Evolutionary conservation across 768 basidiomycete species (phyloP).

Genomic region (Rhodotorula kratochvilovae): DNA sequence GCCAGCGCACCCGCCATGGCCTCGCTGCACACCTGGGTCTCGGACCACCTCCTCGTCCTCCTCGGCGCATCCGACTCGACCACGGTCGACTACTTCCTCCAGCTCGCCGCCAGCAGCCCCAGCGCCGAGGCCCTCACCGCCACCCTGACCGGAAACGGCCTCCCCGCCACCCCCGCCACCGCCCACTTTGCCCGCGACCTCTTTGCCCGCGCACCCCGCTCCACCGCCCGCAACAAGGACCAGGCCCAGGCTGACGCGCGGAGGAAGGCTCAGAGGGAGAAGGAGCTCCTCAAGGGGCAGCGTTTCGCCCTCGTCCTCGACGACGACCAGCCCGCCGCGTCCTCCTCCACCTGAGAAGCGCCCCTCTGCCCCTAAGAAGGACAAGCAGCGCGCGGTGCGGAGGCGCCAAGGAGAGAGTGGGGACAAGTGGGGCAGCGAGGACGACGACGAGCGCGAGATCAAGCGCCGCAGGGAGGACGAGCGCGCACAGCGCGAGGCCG

Average conservation of each 20-base stretch:
- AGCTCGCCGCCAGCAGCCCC: slow-evolving; percentile 54
- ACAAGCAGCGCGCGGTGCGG: too few relatives aligned
- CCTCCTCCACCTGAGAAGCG: slow-evolving; percentile 4
- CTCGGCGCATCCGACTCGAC: slow-evolving; percentile 40
- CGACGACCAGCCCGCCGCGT: slow-evolving; percentile 54
- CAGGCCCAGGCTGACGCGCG: slow-evolving; percentile 52
- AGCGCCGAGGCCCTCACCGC: slow-evolving; percentile 70
- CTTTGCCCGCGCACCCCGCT: slow-evolving; percentile 70
- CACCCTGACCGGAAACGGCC: slow-evolving; percentile 68
- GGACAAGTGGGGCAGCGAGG: slow-evolving; percentile 69
- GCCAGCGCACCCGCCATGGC: background rate
- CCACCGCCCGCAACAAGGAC: slow-evolving; percentile 49
- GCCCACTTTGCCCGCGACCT: slow-evolving; percentile 76
- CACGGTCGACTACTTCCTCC: slow-evolving; percentile 39
- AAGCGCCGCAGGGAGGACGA: slow-evolving; percentile 48
- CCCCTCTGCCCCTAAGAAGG: slow-evolving; percentile 31
- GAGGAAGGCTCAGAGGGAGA: slow-evolving; percentile 69
- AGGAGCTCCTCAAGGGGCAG: slow-evolving; percentile 63
- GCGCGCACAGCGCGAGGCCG: background rate
- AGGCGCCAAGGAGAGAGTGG: slow-evolving; percentile 23
- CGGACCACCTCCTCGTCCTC: slow-evolving; percentile 36
- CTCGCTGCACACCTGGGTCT: slow-evolving; percentile 33
- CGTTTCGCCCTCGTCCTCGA: slow-evolving; percentile 80
- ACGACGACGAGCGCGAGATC: background rate
- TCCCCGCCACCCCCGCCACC: slow-evolving; percentile 73